Evolutionary conservation across 768 basidiomycete genomes (phyloP).

Genomic region (Suillus paluster): DNA sequence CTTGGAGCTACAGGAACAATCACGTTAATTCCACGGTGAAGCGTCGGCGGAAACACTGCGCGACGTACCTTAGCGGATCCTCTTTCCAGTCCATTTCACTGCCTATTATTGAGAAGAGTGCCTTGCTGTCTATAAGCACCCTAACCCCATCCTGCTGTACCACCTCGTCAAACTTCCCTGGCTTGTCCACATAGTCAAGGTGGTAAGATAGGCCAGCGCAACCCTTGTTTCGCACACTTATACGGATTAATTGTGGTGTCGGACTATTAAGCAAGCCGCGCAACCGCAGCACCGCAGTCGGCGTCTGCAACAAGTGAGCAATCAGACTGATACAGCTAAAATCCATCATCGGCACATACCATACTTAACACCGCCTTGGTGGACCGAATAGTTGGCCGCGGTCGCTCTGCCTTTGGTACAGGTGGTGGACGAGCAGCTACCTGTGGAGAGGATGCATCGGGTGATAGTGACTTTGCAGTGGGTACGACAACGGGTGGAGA

Average conservation of each 20-base stretch:
- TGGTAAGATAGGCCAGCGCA: slow-evolving; percentile 89
- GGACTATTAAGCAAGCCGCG: slow-evolving; percentile 77
- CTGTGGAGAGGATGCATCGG: slow-evolving; percentile 72
- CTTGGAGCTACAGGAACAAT: slow-evolving; percentile 58
- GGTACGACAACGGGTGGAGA: slow-evolving; percentile 59
- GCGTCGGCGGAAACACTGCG: background rate
- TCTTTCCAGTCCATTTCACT: slow-evolving; percentile 99
- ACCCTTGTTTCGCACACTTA: slow-evolving; percentile 96
- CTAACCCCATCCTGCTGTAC: slow-evolving; percentile 94
- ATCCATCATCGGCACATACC: slow-evolving; percentile 44
- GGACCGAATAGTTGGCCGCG: slow-evolving; percentile 67
- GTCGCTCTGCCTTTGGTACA: slow-evolving; percentile 63
- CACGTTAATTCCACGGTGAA: slow-evolving; percentile 9
- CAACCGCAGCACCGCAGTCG: slow-evolving; percentile 74
- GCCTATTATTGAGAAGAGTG: slow-evolving; percentile 96
- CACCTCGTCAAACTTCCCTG: slow-evolving; percentile 93
- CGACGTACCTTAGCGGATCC: slow-evolving; percentile 79
- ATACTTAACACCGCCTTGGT: slow-evolving; percentile 80
- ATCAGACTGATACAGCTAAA: background rate
- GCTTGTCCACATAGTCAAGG: slow-evolving; percentile 91
- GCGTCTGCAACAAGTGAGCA: slow-evolving; percentile 57
- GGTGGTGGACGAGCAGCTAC: slow-evolving; percentile 74
- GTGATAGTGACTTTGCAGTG: slow-evolving; percentile 47
- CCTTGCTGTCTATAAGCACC: slow-evolving; percentile 95
- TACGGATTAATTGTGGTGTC: slow-evolving; percentile 89